A percentile compares a stretch with the other conserved stretches of the same genome.
Conservation (phyloP, 495 filamentous ascomycete species). For the Penicillium taxi region DNA sequence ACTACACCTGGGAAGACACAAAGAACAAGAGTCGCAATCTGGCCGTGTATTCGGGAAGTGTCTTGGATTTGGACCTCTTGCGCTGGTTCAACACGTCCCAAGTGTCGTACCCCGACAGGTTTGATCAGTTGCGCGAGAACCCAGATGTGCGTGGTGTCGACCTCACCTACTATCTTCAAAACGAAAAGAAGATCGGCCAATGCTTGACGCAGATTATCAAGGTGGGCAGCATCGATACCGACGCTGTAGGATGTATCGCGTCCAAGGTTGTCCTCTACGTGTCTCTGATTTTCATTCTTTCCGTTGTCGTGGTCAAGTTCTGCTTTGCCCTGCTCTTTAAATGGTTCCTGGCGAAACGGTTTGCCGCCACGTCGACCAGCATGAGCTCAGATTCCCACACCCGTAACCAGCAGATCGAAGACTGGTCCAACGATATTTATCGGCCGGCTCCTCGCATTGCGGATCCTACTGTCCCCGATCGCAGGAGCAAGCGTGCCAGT, state of each 20-base stretch:
- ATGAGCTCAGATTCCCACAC: slow-evolving; percentile 61
- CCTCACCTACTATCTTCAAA: slow-evolving; percentile 78
- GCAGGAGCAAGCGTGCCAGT: slow-evolving; percentile 72
- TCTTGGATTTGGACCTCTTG: slow-evolving; percentile 86
- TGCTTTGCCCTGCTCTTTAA: slow-evolving; percentile 84
- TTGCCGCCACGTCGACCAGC: slow-evolving; percentile 70
- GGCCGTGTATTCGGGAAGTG: slow-evolving; percentile 86
- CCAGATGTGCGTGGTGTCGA: slow-evolving; percentile 74
- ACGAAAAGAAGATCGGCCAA: slow-evolving; percentile 71
- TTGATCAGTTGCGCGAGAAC: slow-evolving; percentile 74
- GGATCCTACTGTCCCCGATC: slow-evolving; percentile 58
- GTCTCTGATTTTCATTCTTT: slow-evolving; percentile 85
- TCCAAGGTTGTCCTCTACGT: slow-evolving; percentile 96
- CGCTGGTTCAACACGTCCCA: slow-evolving; percentile 82
- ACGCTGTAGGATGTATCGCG: slow-evolving; percentile 94
- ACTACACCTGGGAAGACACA: slow-evolving; percentile 93
- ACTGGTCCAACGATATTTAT: slow-evolving; percentile 98
- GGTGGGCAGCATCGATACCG: slow-evolving; percentile 91
- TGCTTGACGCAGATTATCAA: slow-evolving; percentile 90
- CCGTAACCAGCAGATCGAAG: slow-evolving; percentile 89
- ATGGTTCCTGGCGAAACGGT: slow-evolving; percentile 83
- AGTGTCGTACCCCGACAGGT: slow-evolving; percentile 68
- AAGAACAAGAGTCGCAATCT: slow-evolving; percentile 83
- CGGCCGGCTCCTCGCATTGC: slow-evolving; percentile 72
- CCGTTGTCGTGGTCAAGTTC: slow-evolving; percentile 83